Evolutionary conservation across 2,329 filamentous ascomycete species (phyloP).

Genomic region (Elsinoe batatas): DNA sequence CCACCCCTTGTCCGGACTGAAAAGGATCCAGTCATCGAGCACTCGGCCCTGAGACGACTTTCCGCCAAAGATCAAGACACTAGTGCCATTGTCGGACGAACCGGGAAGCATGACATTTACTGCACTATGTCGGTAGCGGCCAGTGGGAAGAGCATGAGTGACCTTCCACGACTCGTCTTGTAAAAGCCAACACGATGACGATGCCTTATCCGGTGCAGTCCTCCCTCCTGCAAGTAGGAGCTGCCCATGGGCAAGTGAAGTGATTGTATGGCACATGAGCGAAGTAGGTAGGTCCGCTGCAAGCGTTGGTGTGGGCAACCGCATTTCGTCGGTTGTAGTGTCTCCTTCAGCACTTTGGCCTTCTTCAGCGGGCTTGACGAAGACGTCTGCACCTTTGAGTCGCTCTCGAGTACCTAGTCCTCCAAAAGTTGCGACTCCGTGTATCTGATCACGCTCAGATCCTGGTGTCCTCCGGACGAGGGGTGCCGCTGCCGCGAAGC

Average conservation of each 20-base stretch:
- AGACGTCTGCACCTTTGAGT: constrained; percentile 37
- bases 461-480: neutral
- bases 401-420: constrained; percentile 41
- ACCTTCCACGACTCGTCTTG: constrained; percentile 53
- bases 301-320: constrained; percentile 9
- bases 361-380: constrained; percentile 23
- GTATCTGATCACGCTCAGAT: neutral
- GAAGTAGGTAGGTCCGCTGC: constrained; percentile 25
- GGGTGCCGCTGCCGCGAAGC: constrained; percentile 28
- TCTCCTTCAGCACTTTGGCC: constrained; percentile 19
- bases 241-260: constrained; percentile 48
- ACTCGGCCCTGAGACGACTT: constrained; percentile 34
- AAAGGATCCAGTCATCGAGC: constrained; percentile 34
- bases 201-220: constrained; percentile 59
- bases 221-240: constrained; percentile 67
- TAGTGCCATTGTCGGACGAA: constrained; percentile 20
- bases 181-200: constrained; percentile 68
- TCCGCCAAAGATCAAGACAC: constrained; percentile 38
- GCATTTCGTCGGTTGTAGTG: neutral
- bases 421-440: constrained; percentile 23
- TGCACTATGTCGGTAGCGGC: constrained; percentile 66
- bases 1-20: constrained; percentile 45
- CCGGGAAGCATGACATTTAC: constrained; percentile 37
- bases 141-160: constrained; percentile 55
- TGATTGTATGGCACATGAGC: constrained; percentile 67